Evolutionary conservation across 345 rosid species (phyloP).

Genomic region (Dipteronia sinensis): DNA sequence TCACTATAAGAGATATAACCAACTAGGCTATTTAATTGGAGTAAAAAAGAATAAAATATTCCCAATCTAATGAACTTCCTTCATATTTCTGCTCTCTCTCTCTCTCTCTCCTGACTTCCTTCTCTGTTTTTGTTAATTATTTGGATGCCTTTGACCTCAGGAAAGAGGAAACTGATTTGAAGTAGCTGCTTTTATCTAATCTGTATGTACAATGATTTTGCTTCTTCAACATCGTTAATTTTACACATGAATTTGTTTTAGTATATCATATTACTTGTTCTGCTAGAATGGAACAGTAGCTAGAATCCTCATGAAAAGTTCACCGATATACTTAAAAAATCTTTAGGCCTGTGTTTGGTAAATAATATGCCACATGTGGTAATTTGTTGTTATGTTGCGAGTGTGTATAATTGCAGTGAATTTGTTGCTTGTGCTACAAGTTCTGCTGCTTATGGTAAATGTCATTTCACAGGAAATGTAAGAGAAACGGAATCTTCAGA

Average conservation of each 20-base stretch:
- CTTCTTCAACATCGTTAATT: background rate
- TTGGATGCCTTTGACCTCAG: background rate
- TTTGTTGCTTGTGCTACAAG: background rate
- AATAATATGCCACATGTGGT: background rate
- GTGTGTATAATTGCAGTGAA: background rate
- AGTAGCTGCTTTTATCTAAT: background rate
- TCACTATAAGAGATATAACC: background rate
- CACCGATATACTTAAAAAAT: background rate
- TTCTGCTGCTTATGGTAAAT: constrained; percentile 14
- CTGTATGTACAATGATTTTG: background rate
- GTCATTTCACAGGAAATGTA: constrained; percentile 33
- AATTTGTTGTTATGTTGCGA: background rate
- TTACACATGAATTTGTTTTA: background rate
- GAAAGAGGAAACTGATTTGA: background rate
- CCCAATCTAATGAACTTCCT: background rate
- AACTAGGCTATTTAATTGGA: background rate
- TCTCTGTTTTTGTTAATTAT: background rate
- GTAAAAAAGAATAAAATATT: too few species aligned
- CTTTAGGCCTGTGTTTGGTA: background rate
- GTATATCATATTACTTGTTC: background rate
- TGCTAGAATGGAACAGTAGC: background rate
- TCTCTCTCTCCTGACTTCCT: background rate
- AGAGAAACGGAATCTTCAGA: constrained; percentile 26
- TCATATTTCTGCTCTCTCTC: background rate
- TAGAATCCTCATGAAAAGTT: background rate